A percentile compares a stretch with the other conserved stretches of the same genome.
These are phyloP conservation scores for Russula dissimulans DNA, from an alignment of 768 basidiomycete species.

Conservation along the genomic window DNA sequence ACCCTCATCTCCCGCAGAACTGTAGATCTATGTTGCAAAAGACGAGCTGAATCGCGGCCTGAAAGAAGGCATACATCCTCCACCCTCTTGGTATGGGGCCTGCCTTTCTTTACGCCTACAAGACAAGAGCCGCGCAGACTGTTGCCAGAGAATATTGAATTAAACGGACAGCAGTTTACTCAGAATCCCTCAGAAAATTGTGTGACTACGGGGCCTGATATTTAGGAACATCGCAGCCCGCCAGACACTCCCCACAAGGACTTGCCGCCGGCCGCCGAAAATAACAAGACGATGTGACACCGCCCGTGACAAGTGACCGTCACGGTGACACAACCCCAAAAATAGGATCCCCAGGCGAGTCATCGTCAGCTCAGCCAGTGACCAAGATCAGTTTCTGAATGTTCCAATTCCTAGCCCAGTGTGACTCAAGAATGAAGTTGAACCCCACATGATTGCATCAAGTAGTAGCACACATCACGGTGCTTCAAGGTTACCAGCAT, in stretches of 20 bases:
- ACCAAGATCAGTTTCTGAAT: conserved; percentile 2
- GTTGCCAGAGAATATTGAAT: too few relatives aligned
- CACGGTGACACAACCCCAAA: background rate
- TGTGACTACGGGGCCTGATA: background rate
- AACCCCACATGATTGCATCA: background rate
- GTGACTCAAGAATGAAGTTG: conserved; percentile 8
- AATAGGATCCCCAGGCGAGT: background rate
- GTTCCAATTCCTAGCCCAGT: conserved; percentile 2
- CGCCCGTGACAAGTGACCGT: background rate
- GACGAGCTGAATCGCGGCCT: background rate
- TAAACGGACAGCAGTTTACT: too few relatives aligned
- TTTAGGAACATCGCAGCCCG: background rate
- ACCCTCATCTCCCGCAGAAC: background rate
- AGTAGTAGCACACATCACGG: background rate
- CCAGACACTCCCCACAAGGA: background rate
- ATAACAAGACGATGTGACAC: background rate
- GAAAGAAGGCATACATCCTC: background rate
- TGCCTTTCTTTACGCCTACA: background rate
- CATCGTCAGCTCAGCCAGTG: background rate
- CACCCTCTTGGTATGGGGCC: too few relatives aligned
- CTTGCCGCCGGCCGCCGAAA: background rate
- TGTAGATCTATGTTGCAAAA: background rate
- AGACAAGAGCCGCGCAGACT: background rate
- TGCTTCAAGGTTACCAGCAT: background rate
- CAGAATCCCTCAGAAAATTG: too few relatives aligned